phyloP scores from a whole-genome alignment of 2,329 filamentous ascomycete genomes.

The Fusarium incarnatum region DNA sequence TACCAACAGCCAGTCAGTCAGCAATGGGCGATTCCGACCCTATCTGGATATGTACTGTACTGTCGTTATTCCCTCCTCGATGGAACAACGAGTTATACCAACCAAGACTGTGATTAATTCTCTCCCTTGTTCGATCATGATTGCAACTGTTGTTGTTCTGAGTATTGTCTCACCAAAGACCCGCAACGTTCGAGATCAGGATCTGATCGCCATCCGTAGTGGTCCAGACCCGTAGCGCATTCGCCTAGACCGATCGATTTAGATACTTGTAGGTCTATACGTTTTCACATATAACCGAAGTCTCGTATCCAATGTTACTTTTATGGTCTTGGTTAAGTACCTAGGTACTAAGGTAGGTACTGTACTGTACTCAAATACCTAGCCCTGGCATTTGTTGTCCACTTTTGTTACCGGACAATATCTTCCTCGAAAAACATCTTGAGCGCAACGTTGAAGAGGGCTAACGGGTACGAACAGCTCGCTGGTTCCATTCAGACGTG shows the following conservation, averaged over 20 bases:
- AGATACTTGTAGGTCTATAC: slow-evolving; percentile 1
- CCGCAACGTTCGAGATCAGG: slow-evolving; percentile 36
- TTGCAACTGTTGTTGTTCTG: background rate
- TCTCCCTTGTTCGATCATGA: slow-evolving; percentile 7
- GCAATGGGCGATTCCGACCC: background rate
- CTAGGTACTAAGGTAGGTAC: too few relatives aligned
- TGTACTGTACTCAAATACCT: too few relatives aligned
- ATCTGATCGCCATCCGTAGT: slow-evolving; percentile 1
- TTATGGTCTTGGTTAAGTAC: background rate
- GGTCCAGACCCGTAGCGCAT: slow-evolving; percentile 39
- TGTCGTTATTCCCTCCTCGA: background rate
- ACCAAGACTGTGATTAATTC: background rate
- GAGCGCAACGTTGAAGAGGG: background rate
- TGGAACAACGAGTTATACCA: background rate
- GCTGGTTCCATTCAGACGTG: background rate
- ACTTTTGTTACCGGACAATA: slow-evolving; percentile 10
- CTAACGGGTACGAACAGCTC: background rate
- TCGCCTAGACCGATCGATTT: slow-evolving; percentile 39
- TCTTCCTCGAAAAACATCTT: background rate
- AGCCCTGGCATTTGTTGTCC: background rate
- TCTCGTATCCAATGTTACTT: background rate
- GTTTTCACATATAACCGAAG: background rate
- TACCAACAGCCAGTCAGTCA: background rate
- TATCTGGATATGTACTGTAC: background rate
- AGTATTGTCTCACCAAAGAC: slow-evolving; percentile 1